Evolutionary conservation across 2,329 filamentous ascomycete genomes (phyloP).

Genomic region (Amphichorda felina): DNA sequence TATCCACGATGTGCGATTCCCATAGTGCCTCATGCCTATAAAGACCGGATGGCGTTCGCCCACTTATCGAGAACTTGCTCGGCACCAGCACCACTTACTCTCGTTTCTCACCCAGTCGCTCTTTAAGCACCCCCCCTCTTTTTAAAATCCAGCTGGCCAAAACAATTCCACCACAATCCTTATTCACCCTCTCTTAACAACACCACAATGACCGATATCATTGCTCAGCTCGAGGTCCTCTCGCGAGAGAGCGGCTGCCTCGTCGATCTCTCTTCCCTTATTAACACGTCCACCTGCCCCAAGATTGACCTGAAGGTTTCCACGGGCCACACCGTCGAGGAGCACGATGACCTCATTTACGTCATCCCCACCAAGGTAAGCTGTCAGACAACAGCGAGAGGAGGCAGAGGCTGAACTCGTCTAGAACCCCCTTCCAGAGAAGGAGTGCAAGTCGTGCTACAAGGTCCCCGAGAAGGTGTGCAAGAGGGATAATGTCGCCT

Average conservation of each 20-base stretch:
- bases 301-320: conserved; percentile 9
- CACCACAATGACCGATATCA: conserved; percentile 9
- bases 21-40: neutral
- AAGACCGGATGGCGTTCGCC: neutral
- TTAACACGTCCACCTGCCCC: conserved; percentile 10
- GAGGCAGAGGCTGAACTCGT: too few species aligned
- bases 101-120: conserved; percentile 3
- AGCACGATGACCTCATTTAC: conserved; percentile 9
- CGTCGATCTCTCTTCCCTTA: conserved; percentile 9
- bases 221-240: conserved; percentile 10
- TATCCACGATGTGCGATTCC: neutral
- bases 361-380: conserved; percentile 7
- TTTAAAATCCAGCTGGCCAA: neutral
- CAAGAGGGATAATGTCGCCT: conserved; percentile 8
- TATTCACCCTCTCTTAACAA: neutral
- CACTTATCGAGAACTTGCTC: conserved; percentile 2
- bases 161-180: neutral
- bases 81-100: conserved; percentile 4
- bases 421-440: too few species aligned
- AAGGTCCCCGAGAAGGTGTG: conserved; percentile 9
- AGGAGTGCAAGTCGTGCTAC: conserved; percentile 4
- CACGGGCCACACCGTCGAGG: conserved; percentile 7
- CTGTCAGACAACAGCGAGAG: too few species aligned
- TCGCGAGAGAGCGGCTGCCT: conserved; percentile 9
- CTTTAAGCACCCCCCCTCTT: conserved; percentile 2